Conservation (phyloP, 1,284 basidiomycete genomes). For the Cryptococcus sp. region DNA sequence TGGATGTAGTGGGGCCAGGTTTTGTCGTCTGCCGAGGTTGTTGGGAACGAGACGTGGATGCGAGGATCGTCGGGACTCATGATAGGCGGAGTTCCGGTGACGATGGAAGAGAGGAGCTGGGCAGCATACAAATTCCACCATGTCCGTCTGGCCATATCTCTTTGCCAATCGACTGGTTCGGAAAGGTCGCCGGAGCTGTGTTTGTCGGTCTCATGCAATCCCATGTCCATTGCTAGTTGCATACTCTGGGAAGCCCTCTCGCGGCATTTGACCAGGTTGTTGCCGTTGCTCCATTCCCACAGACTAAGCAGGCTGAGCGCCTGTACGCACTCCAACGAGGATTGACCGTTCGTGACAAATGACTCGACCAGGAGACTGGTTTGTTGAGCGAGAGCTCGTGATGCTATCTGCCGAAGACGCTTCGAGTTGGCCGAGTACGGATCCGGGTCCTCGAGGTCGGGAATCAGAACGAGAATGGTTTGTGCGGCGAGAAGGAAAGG, state of each 20-base stretch:
- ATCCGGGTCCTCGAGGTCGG: slow-evolving; percentile 45
- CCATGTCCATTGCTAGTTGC: slow-evolving; percentile 49
- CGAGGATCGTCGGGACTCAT: slow-evolving; percentile 46
- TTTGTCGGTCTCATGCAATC: slow-evolving; percentile 48
- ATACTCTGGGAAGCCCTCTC: slow-evolving; percentile 35
- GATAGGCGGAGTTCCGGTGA: slow-evolving; percentile 38
- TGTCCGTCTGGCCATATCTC: slow-evolving; percentile 49
- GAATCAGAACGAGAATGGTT: slow-evolving; percentile 49
- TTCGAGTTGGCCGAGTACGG: slow-evolving; percentile 43
- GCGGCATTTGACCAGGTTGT: slow-evolving; percentile 36
- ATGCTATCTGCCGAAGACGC: slow-evolving; percentile 38
- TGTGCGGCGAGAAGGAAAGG: slow-evolving; percentile 52
- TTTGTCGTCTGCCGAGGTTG: slow-evolving; percentile 41
- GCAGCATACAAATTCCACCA: slow-evolving; percentile 52
- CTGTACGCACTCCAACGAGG: slow-evolving; percentile 47
- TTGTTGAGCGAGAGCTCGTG: slow-evolving; percentile 28
- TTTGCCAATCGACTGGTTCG: slow-evolving; percentile 49
- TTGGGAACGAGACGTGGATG: slow-evolving; percentile 49
- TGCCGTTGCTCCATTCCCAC: slow-evolving; percentile 52
- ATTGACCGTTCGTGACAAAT: slow-evolving; percentile 11
- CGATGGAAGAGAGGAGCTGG: slow-evolving; percentile 36
- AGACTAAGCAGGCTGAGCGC: slow-evolving; percentile 46
- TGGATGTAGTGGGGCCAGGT: slow-evolving; percentile 51
- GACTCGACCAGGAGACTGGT: slow-evolving; percentile 27
- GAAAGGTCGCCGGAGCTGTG: slow-evolving; percentile 22